A percentile compares a stretch with the other conserved stretches of the same genome.
Evolutionary conservation across 208 protist genomes (phyloP).

Genomic region (Crithidia fasciculata): DNA sequence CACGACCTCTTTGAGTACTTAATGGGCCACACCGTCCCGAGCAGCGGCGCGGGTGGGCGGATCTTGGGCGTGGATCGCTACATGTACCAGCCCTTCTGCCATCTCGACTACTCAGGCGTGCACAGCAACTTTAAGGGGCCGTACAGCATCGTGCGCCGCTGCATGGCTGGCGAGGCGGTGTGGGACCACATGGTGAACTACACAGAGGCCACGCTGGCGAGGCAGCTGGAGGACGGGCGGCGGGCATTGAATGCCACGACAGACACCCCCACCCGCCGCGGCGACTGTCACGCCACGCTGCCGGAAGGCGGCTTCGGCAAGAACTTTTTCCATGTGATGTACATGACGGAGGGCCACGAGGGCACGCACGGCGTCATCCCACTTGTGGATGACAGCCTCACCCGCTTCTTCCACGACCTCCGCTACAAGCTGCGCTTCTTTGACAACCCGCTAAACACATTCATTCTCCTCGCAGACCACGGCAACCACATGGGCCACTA

Average conservation of each 20-base stretch:
- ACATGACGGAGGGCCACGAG: conserved; percentile 76
- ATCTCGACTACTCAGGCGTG: conserved; percentile 50
- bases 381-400: conserved; percentile 56
- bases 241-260: neutral
- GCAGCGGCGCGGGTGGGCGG: conserved; percentile 38
- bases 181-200: conserved; percentile 69
- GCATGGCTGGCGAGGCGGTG: conserved; percentile 55
- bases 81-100: conserved; percentile 63
- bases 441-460: conserved; percentile 63
- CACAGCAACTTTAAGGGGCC: conserved; percentile 58
- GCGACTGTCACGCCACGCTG: neutral
- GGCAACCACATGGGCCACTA: conserved; percentile 82
- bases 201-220: conserved; percentile 36
- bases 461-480: conserved; percentile 62
- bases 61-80: conserved; percentile 48
- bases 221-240: conserved; percentile 29
- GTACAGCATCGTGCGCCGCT: conserved; percentile 68
- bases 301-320: conserved; percentile 15
- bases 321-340: conserved; percentile 58
- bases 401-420: conserved; percentile 52
- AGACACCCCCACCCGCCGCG: neutral
- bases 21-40: conserved; percentile 15
- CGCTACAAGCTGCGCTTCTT: conserved; percentile 56
- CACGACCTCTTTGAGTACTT: conserved; percentile 44
- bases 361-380: conserved; percentile 55